phyloP scores from a whole-genome alignment of 306 rosid genomes.

The Vigna radiata region DNA sequence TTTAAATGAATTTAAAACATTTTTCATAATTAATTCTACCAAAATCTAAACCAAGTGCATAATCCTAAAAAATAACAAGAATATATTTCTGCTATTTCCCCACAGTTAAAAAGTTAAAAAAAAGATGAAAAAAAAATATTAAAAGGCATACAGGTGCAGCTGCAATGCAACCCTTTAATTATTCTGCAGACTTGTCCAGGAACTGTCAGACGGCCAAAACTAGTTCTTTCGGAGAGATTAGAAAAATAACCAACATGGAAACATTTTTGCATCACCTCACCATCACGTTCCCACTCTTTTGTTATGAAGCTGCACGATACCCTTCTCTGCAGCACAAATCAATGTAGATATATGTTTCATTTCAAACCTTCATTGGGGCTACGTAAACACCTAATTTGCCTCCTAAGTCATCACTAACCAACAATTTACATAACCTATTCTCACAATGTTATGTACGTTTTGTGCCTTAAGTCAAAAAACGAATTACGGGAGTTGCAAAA shows the following conservation, averaged over 20 bases:
- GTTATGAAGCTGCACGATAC: conserved; percentile 14
- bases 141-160: background rate
- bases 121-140: background rate
- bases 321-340: conserved; percentile 29
- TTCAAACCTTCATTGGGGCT: conserved; percentile 31
- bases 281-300: conserved; percentile 12
- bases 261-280: conserved; percentile 16
- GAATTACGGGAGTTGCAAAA: conserved; percentile 6
- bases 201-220: conserved; percentile 9
- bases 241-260: background rate
- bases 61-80: background rate
- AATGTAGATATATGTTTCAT: conserved; percentile 33
- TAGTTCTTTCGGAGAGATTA: background rate
- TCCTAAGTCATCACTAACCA: conserved; percentile 36
- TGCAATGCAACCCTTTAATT: background rate
- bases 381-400: conserved; percentile 35
- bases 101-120: background rate
- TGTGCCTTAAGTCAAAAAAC: conserved; percentile 32
- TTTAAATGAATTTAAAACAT: background rate
- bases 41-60: background rate
- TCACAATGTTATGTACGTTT: conserved; percentile 41
- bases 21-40: background rate
- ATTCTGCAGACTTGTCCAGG: background rate
- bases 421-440: conserved; percentile 30
- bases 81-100: background rate